Percentiles rank a stretch among this genome's conserved stretches.
Conservation (phyloP, 2,329 filamentous ascomycete species). For the Phaeosphaeriaceae sp. region DNA sequence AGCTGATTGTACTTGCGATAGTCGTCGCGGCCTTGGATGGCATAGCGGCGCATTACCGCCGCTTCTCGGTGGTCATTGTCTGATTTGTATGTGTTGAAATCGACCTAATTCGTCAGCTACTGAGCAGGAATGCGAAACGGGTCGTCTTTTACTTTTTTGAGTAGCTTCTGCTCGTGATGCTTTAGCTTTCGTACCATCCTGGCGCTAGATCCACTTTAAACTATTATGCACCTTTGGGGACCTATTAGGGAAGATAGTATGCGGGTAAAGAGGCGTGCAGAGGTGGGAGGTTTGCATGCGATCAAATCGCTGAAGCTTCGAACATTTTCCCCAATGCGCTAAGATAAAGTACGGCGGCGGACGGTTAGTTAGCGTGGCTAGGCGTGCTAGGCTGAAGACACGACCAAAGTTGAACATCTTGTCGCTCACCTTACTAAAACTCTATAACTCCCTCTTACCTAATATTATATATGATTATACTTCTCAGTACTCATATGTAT, state of each 20-base stretch:
- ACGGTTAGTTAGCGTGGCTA: too few species aligned
- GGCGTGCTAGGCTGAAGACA: too few species aligned
- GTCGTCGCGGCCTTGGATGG: constrained; percentile 82
- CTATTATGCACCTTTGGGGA: too few species aligned
- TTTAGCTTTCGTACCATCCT: constrained; percentile 94
- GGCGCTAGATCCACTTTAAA: too few species aligned
- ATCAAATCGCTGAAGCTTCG: constrained; percentile 23
- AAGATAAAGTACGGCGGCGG: too few species aligned
- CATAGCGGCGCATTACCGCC: constrained; percentile 80
- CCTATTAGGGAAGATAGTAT: too few species aligned
- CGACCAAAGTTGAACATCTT: too few species aligned
- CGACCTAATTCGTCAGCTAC: constrained; percentile 58
- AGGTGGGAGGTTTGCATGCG: not conserved
- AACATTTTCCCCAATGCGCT: constrained; percentile 22
- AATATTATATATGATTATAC: too few species aligned
- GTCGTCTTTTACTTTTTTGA: constrained; percentile 62
- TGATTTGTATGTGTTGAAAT: constrained; percentile 92
- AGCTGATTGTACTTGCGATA: constrained; percentile 65
- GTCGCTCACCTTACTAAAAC: too few species aligned
- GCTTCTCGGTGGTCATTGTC: constrained; percentile 87
- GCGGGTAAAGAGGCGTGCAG: not conserved
- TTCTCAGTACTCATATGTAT: too few species aligned
- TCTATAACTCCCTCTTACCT: too few species aligned
- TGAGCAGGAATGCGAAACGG: not conserved
- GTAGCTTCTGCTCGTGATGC: constrained; percentile 89